A percentile compares a stretch with the other conserved stretches of the same genome.
phyloP scores from a whole-genome alignment of 805 yeast genomes.

The Candida odintsovae region DNA sequence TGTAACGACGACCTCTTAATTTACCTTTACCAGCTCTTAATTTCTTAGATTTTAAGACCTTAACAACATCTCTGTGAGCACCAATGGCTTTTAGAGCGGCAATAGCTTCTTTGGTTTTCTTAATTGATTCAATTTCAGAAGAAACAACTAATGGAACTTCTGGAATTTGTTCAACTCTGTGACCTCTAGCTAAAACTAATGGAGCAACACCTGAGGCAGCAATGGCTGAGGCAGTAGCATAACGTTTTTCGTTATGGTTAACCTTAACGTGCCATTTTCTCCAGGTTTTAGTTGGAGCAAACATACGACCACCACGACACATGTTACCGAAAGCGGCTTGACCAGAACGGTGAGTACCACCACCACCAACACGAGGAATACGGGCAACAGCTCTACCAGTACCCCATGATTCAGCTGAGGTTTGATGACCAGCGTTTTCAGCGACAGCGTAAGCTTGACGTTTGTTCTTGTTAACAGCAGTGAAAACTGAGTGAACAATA shows the following conservation, averaged over 20 bases:
- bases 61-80: slow-evolving; percentile 97
- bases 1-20: slow-evolving; percentile 98
- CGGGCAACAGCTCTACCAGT: slow-evolving; percentile 99
- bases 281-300: slow-evolving; percentile 99
- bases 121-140: slow-evolving; percentile 84
- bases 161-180: slow-evolving; percentile 96
- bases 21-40: slow-evolving; percentile 99
- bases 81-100: slow-evolving; percentile 97
- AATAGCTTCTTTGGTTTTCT: slow-evolving; percentile 98
- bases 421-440: slow-evolving; percentile 99
- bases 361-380: slow-evolving; percentile 99
- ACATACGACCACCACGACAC: slow-evolving; percentile 99
- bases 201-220: slow-evolving; percentile 99
- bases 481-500: slow-evolving; percentile 97
- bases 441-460: slow-evolving; percentile 99
- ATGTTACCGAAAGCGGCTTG: slow-evolving; percentile 99
- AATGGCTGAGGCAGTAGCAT: slow-evolving; percentile 99
- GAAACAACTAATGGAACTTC: slow-evolving; percentile 98
- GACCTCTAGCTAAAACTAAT: slow-evolving; percentile 98
- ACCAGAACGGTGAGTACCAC: slow-evolving; percentile 99
- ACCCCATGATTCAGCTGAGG: slow-evolving; percentile 99
- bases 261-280: slow-evolving; percentile 99
- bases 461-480: slow-evolving; percentile 99
- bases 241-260: slow-evolving; percentile 99
- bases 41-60: slow-evolving; percentile 97